These are phyloP conservation scores for Plectranthus barbatus DNA, from an alignment of 257 asterid species.

Conservation along the genomic window DNA sequence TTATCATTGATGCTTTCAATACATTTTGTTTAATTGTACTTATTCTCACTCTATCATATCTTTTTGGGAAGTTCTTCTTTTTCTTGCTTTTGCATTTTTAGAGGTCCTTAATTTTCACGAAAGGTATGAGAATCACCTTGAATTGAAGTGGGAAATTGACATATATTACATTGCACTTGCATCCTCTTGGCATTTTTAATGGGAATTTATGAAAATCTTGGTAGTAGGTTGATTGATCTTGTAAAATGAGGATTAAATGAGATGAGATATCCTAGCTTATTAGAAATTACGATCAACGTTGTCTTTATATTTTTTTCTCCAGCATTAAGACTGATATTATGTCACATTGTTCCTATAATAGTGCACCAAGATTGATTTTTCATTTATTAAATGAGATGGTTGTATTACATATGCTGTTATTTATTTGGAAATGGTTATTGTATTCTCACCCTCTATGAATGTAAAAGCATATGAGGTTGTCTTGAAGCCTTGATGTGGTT, in stretches of 20 bases:
- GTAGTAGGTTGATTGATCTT: not conserved
- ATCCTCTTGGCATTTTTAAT: not conserved
- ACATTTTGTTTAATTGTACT: constrained; percentile 1
- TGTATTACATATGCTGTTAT: too few relatives aligned
- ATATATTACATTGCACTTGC: not conserved
- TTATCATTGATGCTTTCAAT: constrained; percentile 14
- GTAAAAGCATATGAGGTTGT: too few relatives aligned
- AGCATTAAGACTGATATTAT: not conserved
- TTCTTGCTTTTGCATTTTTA: not conserved
- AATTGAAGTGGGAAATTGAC: not conserved
- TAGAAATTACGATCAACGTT: not conserved
- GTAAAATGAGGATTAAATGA: not conserved
- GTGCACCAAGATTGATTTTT: not conserved
- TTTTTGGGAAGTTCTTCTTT: not conserved
- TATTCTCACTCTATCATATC: not conserved
- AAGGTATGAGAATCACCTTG: not conserved
- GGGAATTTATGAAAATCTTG: not conserved
- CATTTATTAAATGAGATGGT: not conserved
- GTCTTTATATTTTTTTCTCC: not conserved
- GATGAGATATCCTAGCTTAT: not conserved
- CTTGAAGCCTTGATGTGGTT: too few relatives aligned
- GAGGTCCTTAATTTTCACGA: not conserved
- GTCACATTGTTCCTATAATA: not conserved
- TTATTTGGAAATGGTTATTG: too few relatives aligned
- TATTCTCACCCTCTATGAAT: not conserved